Evolutionary conservation across 306 rosid species (phyloP).

Genomic region (Cicer bijugum): DNA sequence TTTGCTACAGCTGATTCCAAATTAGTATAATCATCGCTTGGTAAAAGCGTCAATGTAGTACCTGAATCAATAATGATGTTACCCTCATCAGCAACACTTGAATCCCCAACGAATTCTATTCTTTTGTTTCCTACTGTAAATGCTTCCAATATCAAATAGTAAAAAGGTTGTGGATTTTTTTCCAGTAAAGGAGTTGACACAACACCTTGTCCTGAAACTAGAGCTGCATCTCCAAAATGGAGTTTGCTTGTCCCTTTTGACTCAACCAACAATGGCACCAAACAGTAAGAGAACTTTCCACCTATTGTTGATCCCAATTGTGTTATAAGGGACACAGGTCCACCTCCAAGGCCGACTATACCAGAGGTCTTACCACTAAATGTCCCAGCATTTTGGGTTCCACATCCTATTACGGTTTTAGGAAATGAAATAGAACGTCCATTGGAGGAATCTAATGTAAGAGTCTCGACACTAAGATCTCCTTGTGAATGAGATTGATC

Average conservation of each 20-base stretch:
- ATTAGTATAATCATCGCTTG: conserved; percentile 11
- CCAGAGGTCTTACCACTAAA: conserved; percentile 36
- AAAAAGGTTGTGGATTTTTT: neutral
- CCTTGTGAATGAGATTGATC: conserved; percentile 46
- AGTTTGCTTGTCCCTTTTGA: neutral
- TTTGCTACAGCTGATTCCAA: conserved; percentile 36
- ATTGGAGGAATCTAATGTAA: conserved; percentile 48
- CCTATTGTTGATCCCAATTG: conserved; percentile 41
- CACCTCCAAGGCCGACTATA: conserved; percentile 57
- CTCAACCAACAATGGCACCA: conserved; percentile 13
- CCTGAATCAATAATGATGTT: conserved; percentile 55
- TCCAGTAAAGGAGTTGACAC: conserved; percentile 10
- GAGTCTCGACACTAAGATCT: conserved; percentile 44
- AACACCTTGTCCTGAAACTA: neutral
- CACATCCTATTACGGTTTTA: conserved; percentile 53
- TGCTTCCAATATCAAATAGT: conserved; percentile 14
- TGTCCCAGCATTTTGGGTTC: neutral
- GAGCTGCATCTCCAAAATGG: conserved; percentile 31
- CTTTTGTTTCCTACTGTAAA: conserved; percentile 6
- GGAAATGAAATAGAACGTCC: conserved; percentile 39
- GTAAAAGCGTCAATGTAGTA: conserved; percentile 43
- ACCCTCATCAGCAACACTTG: neutral
- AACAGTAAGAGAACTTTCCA: conserved; percentile 60
- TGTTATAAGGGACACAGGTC: conserved; percentile 42
- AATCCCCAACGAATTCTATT: neutral